These are phyloP conservation scores for Diplodia seriata DNA, from an alignment of 2,329 filamentous ascomycete genomes.

Conservation along the genomic window DNA sequence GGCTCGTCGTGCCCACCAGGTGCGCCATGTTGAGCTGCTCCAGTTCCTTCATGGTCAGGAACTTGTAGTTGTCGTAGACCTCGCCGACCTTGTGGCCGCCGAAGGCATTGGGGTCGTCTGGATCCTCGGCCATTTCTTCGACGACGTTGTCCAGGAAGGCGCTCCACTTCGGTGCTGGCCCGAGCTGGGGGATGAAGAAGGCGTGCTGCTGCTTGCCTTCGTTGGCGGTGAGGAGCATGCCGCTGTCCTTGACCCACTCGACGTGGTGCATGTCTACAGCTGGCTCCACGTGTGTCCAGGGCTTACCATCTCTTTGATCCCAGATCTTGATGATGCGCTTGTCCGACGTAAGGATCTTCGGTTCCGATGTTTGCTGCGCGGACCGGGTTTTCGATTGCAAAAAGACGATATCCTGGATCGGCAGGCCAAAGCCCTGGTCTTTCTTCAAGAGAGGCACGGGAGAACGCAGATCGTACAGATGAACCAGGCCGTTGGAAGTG, in stretches of 20 bases:
- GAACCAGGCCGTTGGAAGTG: conserved; percentile 84
- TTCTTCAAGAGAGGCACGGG: conserved; percentile 86
- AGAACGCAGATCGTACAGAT: conserved; percentile 90
- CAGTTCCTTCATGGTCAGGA: conserved; percentile 87
- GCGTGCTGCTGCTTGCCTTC: conserved; percentile 94
- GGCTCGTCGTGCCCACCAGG: conserved; percentile 85
- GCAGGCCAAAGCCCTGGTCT: conserved; percentile 93
- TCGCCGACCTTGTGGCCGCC: conserved; percentile 66
- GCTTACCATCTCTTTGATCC: conserved; percentile 80
- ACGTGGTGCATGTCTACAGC: conserved; percentile 94
- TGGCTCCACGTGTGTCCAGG: conserved; percentile 96
- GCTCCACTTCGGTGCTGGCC: conserved; percentile 94
- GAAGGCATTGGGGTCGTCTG: conserved; percentile 66
- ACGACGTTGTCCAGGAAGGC: conserved; percentile 96
- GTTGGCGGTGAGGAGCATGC: conserved; percentile 96
- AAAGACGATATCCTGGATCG: conserved; percentile 82
- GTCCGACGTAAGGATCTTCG: conserved; percentile 88
- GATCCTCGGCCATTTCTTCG: conserved; percentile 94
- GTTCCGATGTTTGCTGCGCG: conserved; percentile 70
- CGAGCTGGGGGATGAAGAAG: conserved; percentile 93
- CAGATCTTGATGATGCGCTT: conserved; percentile 98
- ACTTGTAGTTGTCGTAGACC: conserved; percentile 99
- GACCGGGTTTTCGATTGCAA: conserved; percentile 68
- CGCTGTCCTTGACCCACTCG: conserved; percentile 87
- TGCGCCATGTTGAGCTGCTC: conserved; percentile 86